A percentile compares a stretch with the other conserved stretches of the same genome.
Conservation (phyloP, 148 eudicot genomes). For the Linanthus parryae region DNA sequence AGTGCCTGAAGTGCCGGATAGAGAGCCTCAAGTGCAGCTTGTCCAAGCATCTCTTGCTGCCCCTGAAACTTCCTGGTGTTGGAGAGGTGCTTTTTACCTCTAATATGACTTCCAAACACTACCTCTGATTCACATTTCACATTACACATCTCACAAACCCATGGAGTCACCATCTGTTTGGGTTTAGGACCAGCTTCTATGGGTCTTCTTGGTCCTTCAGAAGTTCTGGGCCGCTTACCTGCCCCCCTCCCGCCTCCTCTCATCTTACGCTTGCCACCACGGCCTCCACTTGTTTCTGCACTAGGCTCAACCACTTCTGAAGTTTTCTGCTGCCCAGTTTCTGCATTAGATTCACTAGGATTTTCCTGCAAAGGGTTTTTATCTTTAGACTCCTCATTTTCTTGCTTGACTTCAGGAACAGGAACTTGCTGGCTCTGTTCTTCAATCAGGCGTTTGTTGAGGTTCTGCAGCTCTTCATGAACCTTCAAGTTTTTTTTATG, state of each 20-base stretch:
- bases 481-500: conserved; percentile 53
- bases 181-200: conserved; percentile 35
- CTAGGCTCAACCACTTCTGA: not conserved
- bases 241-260: conserved; percentile 45
- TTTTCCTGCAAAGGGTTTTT: too few relatives aligned
- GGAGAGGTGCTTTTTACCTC: conserved; percentile 62
- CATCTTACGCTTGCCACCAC: conserved; percentile 50
- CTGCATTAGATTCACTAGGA: too few relatives aligned
- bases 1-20: conserved; percentile 49
- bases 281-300: conserved; percentile 28
- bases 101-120: conserved; percentile 59
- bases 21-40: conserved; percentile 39
- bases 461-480: conserved; percentile 44
- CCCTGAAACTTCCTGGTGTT: conserved; percentile 49
- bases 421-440: conserved; percentile 17
- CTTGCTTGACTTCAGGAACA: conserved; percentile 15
- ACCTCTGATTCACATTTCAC: conserved; percentile 66
- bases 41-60: conserved; percentile 46
- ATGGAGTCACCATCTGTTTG: conserved; percentile 31
- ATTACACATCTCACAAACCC: conserved; percentile 62
- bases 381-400: conserved; percentile 14
- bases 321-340: not conserved
- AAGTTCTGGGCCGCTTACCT: conserved; percentile 31
- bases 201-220: conserved; percentile 35
- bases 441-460: conserved; percentile 20